phyloP scores from a whole-genome alignment of 768 basidiomycete genomes.

The Lactarius akahatsu region DNA sequence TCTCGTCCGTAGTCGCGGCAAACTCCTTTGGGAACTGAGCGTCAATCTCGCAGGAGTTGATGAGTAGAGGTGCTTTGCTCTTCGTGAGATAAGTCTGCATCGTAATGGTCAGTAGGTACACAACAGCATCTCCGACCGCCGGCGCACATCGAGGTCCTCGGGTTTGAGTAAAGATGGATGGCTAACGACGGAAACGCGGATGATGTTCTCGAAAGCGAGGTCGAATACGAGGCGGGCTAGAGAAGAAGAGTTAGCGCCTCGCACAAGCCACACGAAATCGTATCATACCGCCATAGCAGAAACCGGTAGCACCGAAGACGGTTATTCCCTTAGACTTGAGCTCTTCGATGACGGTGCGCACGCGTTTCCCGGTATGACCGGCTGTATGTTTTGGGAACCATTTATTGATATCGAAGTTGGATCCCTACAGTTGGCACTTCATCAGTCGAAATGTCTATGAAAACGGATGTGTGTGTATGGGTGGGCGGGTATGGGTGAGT shows the following conservation, averaged over 20 bases:
- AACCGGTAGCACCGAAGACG: conserved; percentile 34
- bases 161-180: conserved; percentile 50
- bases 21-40: conserved; percentile 36
- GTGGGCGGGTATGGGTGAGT: not conserved
- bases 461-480: not conserved
- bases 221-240: conserved; percentile 31
- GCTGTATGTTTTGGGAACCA: conserved; percentile 29
- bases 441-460: not conserved
- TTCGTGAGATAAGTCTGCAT: conserved; percentile 37
- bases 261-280: too few relatives aligned
- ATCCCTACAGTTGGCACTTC: not conserved
- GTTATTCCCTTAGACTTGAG: conserved; percentile 37
- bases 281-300: conserved; percentile 32
- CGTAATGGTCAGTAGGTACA: not conserved
- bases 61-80: conserved; percentile 43
- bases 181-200: conserved; percentile 42
- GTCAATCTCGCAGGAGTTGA: conserved; percentile 43
- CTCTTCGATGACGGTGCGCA: conserved; percentile 33
- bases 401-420: not conserved
- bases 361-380: conserved; percentile 23
- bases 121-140: not conserved
- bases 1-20: conserved; percentile 39
- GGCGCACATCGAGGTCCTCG: conserved; percentile 40
- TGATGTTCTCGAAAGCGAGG: conserved; percentile 43
- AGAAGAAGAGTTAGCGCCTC: too few relatives aligned